phyloP scores from a whole-genome alignment of 371 early-diverging fungal genomes.

The Saksenaea vasiformis region DNA sequence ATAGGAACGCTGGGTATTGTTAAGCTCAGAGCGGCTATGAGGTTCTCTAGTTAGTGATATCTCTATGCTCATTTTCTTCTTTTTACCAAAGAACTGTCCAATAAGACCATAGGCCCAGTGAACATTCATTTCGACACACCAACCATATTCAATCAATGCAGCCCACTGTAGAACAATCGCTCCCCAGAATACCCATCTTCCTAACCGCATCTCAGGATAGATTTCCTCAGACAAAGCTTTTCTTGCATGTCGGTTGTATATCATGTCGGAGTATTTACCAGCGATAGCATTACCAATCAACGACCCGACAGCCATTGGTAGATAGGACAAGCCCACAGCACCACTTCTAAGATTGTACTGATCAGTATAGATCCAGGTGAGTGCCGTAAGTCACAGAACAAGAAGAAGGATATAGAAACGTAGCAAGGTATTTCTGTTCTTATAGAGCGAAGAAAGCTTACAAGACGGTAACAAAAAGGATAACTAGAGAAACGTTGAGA shows the following conservation, averaged over 20 bases:
- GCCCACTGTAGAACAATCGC: slow-evolving; percentile 20
- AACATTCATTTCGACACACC: slow-evolving; percentile 42
- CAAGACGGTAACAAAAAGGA: slow-evolving; percentile 36
- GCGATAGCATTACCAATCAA: slow-evolving; percentile 37
- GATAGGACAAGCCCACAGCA: slow-evolving; percentile 30
- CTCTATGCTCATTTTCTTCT: too few relatives aligned
- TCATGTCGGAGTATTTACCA: slow-evolving; percentile 35
- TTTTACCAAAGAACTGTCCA: slow-evolving; percentile 40
- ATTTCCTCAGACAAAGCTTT: slow-evolving; percentile 19
- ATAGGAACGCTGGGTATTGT: slow-evolving; percentile 43
- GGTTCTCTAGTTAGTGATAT: too few relatives aligned
- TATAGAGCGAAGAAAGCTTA: slow-evolving; percentile 18
- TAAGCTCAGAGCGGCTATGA: slow-evolving; percentile 32
- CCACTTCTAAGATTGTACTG: slow-evolving; percentile 29
- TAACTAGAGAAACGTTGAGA: slow-evolving; percentile 33
- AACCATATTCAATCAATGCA: slow-evolving; percentile 40
- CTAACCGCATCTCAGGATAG: slow-evolving; percentile 42
- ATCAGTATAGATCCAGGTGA: slow-evolving; percentile 24
- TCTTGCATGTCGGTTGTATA: slow-evolving; percentile 20
- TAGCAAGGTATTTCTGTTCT: background rate
- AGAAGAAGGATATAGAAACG: slow-evolving; percentile 4
- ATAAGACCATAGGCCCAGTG: slow-evolving; percentile 42
- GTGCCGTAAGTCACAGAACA: slow-evolving; percentile 29
- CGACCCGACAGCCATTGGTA: slow-evolving; percentile 28
- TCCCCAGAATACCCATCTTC: slow-evolving; percentile 20